phyloP scores from a whole-genome alignment of 495 filamentous ascomycete species.

The Xylaria longipes region DNA sequence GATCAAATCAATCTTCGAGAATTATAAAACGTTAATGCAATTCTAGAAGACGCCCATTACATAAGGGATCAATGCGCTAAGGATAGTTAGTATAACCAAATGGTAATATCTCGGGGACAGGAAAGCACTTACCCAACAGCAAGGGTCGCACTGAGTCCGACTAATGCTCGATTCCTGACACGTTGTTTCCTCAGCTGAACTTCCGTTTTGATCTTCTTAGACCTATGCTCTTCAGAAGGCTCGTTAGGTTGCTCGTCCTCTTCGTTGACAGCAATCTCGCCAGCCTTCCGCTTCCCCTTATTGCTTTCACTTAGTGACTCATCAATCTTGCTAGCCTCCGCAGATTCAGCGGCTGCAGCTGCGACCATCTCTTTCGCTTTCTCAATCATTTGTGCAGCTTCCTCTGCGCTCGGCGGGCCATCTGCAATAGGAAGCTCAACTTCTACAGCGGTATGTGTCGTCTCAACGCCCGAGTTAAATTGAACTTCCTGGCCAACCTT shows the following conservation, averaged over 20 bases:
- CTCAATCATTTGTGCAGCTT: conserved; percentile 79
- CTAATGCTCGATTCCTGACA: conserved; percentile 79
- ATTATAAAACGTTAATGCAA: conserved; percentile 1
- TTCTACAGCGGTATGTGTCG: conserved; percentile 76
- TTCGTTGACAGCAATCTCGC: conserved; percentile 64
- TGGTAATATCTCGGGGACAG: neutral
- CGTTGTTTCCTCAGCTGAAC: conserved; percentile 81
- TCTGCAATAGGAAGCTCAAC: conserved; percentile 66
- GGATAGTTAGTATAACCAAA: conserved; percentile 35
- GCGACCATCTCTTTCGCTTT: conserved; percentile 90
- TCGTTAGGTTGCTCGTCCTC: conserved; percentile 51
- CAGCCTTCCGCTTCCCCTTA: conserved; percentile 81
- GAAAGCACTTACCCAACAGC: conserved; percentile 82
- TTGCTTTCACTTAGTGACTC: conserved; percentile 46
- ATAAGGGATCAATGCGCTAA: conserved; percentile 63
- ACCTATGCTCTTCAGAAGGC: conserved; percentile 61
- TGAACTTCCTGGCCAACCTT: conserved; percentile 72
- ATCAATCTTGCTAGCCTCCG: conserved; percentile 38
- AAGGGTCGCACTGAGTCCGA: conserved; percentile 84
- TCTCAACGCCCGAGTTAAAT: conserved; percentile 68
- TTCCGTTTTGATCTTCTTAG: conserved; percentile 74
- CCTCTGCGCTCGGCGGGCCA: conserved; percentile 74
- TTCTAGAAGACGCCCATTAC: conserved; percentile 54
- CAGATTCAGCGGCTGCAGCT: conserved; percentile 69
- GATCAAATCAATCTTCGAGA: conserved; percentile 17